These are phyloP conservation scores for Moesziomyces globuligerus DNA, from an alignment of 1,284 basidiomycete species.

Conservation along the genomic window DNA sequence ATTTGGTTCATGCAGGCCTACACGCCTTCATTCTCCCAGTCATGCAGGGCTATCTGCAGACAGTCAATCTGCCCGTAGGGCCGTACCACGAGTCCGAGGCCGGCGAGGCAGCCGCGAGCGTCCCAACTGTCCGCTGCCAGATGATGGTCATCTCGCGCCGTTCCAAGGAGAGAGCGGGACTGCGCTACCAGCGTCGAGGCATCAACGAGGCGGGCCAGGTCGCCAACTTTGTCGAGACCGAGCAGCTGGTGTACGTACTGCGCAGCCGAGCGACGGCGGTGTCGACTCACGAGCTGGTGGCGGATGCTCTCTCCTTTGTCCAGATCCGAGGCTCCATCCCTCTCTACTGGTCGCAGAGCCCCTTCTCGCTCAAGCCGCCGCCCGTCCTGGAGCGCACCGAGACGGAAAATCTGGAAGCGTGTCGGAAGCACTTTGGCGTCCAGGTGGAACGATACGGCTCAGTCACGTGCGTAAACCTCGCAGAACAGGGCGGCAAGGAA, in stretches of 20 bases:
- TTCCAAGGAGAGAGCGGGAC: conserved; percentile 93
- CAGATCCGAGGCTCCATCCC: conserved; percentile 87
- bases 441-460: conserved; percentile 74
- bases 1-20: conserved; percentile 69
- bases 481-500: conserved; percentile 90
- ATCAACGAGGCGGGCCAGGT: conserved; percentile 97
- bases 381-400: conserved; percentile 95
- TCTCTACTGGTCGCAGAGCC: conserved; percentile 97
- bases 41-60: conserved; percentile 87
- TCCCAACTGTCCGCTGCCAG: conserved; percentile 31
- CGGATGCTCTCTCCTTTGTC: conserved; percentile 84
- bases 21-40: conserved; percentile 85
- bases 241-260: conserved; percentile 77
- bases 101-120: neutral
- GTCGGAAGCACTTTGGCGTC: conserved; percentile 51
- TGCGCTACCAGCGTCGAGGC: conserved; percentile 94
- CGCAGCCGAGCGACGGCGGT: neutral
- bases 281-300: conserved; percentile 70
- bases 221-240: conserved; percentile 98
- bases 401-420: conserved; percentile 73
- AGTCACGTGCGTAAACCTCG: conserved; percentile 74
- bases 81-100: conserved; percentile 2
- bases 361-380: conserved; percentile 78
- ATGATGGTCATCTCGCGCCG: conserved; percentile 83
- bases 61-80: conserved; percentile 40